Evolutionary conservation across 768 basidiomycete genomes (phyloP).

Genomic region (Gloeophyllum trabeum): DNA sequence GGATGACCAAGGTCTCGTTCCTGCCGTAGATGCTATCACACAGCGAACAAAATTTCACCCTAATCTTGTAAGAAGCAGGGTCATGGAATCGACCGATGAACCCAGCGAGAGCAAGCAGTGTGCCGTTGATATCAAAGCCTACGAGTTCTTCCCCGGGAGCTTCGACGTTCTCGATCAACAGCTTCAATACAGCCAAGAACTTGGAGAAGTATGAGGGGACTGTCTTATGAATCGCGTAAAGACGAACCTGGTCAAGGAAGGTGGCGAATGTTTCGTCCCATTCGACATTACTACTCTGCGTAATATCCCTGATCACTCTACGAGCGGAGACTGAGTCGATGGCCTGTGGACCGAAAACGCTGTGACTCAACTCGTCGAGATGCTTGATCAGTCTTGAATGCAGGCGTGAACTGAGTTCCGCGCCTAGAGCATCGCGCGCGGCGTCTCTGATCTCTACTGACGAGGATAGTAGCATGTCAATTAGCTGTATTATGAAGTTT

Average conservation of each 20-base stretch:
- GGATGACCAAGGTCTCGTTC: slow-evolving; percentile 46
- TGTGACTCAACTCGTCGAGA: slow-evolving; percentile 62
- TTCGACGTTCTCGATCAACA: slow-evolving; percentile 65
- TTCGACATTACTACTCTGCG: slow-evolving; percentile 32
- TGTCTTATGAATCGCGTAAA: neutral
- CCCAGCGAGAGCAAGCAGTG: slow-evolving; percentile 37
- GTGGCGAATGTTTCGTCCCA: slow-evolving; percentile 30
- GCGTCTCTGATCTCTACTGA: slow-evolving; percentile 63
- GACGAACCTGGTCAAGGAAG: slow-evolving; percentile 63
- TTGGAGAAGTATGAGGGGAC: slow-evolving; percentile 16
- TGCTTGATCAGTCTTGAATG: slow-evolving; percentile 58
- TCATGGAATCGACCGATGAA: slow-evolving; percentile 57
- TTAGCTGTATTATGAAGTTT: slow-evolving; percentile 57
- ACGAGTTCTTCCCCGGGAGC: slow-evolving; percentile 45
- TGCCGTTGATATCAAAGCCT: slow-evolving; percentile 23
- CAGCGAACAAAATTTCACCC: slow-evolving; percentile 65
- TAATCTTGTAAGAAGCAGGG: slow-evolving; percentile 46
- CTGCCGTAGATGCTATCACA: slow-evolving; percentile 59
- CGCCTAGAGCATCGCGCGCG: slow-evolving; percentile 71
- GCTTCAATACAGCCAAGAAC: slow-evolving; percentile 67
- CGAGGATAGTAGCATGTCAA: slow-evolving; percentile 56
- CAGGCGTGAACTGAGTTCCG: slow-evolving; percentile 62
- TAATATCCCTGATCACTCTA: slow-evolving; percentile 42
- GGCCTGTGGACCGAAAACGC: too few relatives aligned
- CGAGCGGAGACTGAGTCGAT: neutral